A percentile compares a stretch with the other conserved stretches of the same genome.
phyloP scores from a whole-genome alignment of 1,284 basidiomycete genomes.

The Leccinum griseonigrum region DNA sequence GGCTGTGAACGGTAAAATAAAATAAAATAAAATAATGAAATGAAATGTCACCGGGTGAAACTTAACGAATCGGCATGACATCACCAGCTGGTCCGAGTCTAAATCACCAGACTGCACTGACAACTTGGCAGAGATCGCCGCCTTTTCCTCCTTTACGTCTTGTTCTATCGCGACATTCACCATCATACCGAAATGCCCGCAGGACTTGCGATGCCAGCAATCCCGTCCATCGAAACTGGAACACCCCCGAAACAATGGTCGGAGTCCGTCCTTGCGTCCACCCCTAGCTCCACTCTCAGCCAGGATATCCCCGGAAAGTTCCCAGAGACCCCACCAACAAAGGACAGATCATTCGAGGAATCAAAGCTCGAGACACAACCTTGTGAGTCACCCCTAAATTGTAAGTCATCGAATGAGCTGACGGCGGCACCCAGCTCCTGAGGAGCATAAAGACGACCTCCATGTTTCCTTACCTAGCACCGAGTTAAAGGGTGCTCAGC shows the following conservation, averaged over 20 bases:
- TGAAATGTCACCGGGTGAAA: slow-evolving; percentile 13
- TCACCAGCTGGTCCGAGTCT: slow-evolving; percentile 14
- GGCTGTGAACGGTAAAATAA: neutral
- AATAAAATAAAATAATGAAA: neutral
- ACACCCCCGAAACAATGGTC: slow-evolving; percentile 22
- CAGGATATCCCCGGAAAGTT: slow-evolving; percentile 10
- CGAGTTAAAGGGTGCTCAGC: slow-evolving; percentile 27
- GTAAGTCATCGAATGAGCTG: neutral
- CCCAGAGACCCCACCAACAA: neutral
- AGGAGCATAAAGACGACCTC: neutral
- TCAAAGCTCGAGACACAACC: slow-evolving; percentile 1
- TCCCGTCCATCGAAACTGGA: slow-evolving; percentile 17
- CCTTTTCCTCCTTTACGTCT: neutral
- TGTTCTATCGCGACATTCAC: neutral
- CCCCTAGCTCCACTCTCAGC: neutral
- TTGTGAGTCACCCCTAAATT: slow-evolving; percentile 11
- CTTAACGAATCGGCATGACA: slow-evolving; percentile 27
- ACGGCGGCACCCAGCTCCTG: slow-evolving; percentile 5
- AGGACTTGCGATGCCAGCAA: slow-evolving; percentile 12
- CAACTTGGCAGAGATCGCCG: slow-evolving; percentile 6
- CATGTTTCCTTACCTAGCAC: slow-evolving; percentile 26
- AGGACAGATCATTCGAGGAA: neutral
- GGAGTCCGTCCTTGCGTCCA: slow-evolving; percentile 19
- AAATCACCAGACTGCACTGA: neutral
- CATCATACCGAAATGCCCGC: slow-evolving; percentile 12